Evolutionary conservation across 495 filamentous ascomycete species (phyloP), one percentile per base, ranked within the genome.

Genomic region (Talaromyces wortmannii): DNA sequence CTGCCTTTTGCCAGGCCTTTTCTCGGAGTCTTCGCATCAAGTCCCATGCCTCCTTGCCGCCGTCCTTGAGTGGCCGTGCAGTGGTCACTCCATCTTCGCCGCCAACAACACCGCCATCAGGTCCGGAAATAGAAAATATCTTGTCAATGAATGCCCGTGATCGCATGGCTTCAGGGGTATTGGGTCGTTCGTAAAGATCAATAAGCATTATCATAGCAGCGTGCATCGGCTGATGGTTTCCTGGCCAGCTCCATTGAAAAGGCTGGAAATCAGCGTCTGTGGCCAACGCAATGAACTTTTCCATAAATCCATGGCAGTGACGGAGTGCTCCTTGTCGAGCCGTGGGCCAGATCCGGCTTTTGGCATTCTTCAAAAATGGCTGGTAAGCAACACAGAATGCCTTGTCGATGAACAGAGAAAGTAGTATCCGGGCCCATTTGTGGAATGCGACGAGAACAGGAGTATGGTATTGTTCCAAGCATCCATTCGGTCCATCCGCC

Each of bases 221-320:
- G 59, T 82, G 79, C 65, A 82, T 77, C 6, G 79, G 79, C 55
- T 82, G 79, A 48, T 80, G 78, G 11, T 79, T 81, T 0, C 67
- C 79, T 8, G 79, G 78, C 68, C 77, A 81, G 59, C 77, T 80
- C 79, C 79, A 82, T n/a, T 78, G 75, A 45, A 80, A 82, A 2
- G 79, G 78, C 48, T 79, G 77, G 51, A 81, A 82, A 30, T 76
- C 69, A 5, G 76, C 69, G 43, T 79, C 75, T 4, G 74, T 77
- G 3, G 78, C 74, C 18, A 82, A 67, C 15, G 76, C 67, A 32
- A 81, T 72, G 52, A 81, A 82, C 45, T 78, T 80, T 18, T 74
- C 74, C 68, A 82, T 78, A 57, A 81, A 82, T 0, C 76, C 76
- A 61, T 80, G 75, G 50, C 78, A 80, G 52, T 78, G 74, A 13